These are phyloP conservation scores for Camelina laxa DNA, from an alignment of 345 rosid species.

Conservation along the genomic window DNA sequence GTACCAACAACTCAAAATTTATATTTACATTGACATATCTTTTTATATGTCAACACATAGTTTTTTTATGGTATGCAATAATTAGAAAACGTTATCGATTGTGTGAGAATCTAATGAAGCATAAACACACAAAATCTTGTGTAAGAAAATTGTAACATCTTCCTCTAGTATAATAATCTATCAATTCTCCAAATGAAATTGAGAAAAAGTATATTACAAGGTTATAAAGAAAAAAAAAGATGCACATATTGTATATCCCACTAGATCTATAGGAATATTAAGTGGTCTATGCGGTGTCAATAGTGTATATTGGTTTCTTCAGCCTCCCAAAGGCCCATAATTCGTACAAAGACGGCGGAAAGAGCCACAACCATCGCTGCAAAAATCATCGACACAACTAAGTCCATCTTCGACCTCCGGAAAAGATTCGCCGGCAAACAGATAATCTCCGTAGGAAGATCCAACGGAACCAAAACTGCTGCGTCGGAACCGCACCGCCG, in stretches of 20 bases:
- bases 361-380: constrained; percentile 84
- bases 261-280: background rate
- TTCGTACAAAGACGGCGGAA: constrained; percentile 73
- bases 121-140: background rate
- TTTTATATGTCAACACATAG: background rate
- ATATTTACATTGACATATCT: background rate
- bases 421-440: constrained; percentile 73
- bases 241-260: background rate
- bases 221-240: background rate
- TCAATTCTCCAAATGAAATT: constrained; percentile 1
- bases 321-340: constrained; percentile 66
- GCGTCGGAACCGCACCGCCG: constrained; percentile 53
- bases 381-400: constrained; percentile 74
- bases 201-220: background rate
- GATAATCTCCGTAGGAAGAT: constrained; percentile 59
- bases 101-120: background rate
- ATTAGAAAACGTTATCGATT: background rate
- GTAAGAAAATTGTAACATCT: background rate
- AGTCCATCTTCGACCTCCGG: constrained; percentile 62
- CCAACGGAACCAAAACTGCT: constrained; percentile 67
- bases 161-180: background rate
- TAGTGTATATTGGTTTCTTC: constrained; percentile 37
- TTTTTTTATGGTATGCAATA: background rate
- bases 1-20: background rate
- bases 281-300: background rate